A percentile compares a stretch with the other conserved stretches of the same genome.
Conservation (phyloP, 768 basidiomycete species). For the Mycena crocata region DNA sequence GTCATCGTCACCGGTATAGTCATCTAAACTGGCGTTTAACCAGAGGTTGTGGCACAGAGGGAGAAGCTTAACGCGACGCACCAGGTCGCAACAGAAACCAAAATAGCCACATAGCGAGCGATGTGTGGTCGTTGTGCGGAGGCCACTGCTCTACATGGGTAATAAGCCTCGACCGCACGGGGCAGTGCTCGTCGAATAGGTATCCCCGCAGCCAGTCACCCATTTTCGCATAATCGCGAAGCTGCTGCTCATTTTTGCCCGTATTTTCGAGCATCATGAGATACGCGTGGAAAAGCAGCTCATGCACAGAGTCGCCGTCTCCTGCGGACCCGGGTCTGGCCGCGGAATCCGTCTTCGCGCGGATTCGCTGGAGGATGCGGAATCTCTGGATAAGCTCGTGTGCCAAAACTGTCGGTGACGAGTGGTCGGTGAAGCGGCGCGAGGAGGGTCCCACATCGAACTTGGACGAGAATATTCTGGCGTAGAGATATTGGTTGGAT, state of each 20-base stretch:
- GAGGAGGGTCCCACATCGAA: slow-evolving; percentile 70
- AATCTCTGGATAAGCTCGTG: slow-evolving; percentile 76
- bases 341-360: slow-evolving; percentile 54
- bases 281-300: slow-evolving; percentile 76
- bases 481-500: slow-evolving; percentile 77
- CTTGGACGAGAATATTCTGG: slow-evolving; percentile 72
- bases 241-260: slow-evolving; percentile 75
- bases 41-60: slow-evolving; percentile 11
- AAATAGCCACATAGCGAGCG: slow-evolving; percentile 82
- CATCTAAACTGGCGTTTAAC: slow-evolving; percentile 54
- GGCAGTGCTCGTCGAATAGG: slow-evolving; percentile 71
- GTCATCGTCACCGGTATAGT: slow-evolving; percentile 54
- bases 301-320: slow-evolving; percentile 46
- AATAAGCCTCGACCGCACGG: slow-evolving; percentile 59
- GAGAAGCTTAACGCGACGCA: slow-evolving; percentile 44
- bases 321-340: slow-evolving; percentile 37
- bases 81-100: slow-evolving; percentile 78
- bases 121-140: slow-evolving; percentile 58
- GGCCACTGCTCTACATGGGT: slow-evolving; percentile 69
- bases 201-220: slow-evolving; percentile 74
- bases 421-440: slow-evolving; percentile 56
- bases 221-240: slow-evolving; percentile 75
- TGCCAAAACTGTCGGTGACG: slow-evolving; percentile 60
- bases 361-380: slow-evolving; percentile 66
- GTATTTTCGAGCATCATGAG: slow-evolving; percentile 87